Base-by-base conservation (phyloP, 2,329 filamentous ascomycete genomes). In the Colletotrichum gigasporum region DNA sequence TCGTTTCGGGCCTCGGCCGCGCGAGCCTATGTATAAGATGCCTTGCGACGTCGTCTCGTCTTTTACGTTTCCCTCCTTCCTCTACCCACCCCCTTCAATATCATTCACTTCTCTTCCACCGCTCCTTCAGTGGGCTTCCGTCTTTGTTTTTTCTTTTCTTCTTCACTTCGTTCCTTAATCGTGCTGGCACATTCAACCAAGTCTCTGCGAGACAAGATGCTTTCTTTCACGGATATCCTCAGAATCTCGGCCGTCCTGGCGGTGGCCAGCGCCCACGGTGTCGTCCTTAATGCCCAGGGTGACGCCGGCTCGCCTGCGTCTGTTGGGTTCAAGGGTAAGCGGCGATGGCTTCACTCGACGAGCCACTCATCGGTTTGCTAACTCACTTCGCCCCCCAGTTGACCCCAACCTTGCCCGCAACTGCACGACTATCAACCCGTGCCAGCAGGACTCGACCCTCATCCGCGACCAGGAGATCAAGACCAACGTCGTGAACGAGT, bases 371-470 rank as follows among this genome's bases (percentile, higher is more conserved):
- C 14, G 28, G 2, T 12, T 24, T 1, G 41, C 7, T 14, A 11
- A 48, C 52, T 61, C 42, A 44, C 28, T 8, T 47, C 42, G 51
- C 61, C 18, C 32, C n/a, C 10, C 64, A 83, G 82, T 90, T 65
- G 82, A 86, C 69, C 75, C 81, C 39, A 75, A 75, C 60, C 81
- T 88, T 69, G 85, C 88, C 26, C 83, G 88, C 67, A 88, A 90
- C 73, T 89, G 88, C 74, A 89, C 86, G 14, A 78, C 79, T 58
- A 87, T 89, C 77, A 87, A 82, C 73, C 88, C 88, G 18, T 90
- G 89, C 79, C 87, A 91, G 71, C 85, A 87, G 67, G 88, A 91
- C 62, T 80, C 87, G 10, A 89, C 87, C 55, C 82, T 90, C 71
- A 90, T 91, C 75, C 82, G 83, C 54, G 85, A 88, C 62, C 82